phyloP scores from a whole-genome alignment of 75 land plant species.

The Picea glauca region DNA sequence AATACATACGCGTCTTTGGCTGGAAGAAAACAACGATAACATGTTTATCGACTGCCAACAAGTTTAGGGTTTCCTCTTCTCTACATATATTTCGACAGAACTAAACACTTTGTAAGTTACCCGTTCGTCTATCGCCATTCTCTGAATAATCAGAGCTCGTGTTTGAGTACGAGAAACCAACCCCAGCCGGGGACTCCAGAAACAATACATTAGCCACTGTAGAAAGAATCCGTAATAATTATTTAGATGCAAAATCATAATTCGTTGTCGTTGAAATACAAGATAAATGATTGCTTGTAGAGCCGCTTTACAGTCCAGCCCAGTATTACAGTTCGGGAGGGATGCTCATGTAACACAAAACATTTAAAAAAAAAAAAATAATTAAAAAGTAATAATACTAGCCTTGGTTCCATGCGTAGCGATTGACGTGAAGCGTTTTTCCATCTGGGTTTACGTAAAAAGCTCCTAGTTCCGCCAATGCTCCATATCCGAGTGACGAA shows the following conservation, averaged over 20 bases:
- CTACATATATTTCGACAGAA: background rate
- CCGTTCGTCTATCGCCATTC: slow-evolving; percentile 8
- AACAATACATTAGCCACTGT: slow-evolving; percentile 22
- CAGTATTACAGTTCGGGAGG: too few relatives aligned
- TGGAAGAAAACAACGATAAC: background rate
- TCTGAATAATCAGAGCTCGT: slow-evolving; percentile 3
- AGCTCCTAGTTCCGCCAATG: slow-evolving; percentile 57
- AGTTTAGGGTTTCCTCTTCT: too few relatives aligned
- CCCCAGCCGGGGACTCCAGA: slow-evolving; percentile 36
- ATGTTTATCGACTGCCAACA: too few relatives aligned
- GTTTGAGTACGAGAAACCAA: slow-evolving; percentile 34
- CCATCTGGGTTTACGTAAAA: slow-evolving; percentile 57
- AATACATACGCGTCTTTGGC: slow-evolving; percentile 65
- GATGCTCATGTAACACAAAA: too few relatives aligned
- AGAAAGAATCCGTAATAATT: background rate
- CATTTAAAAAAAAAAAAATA: too few relatives aligned
- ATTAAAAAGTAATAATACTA: too few relatives aligned
- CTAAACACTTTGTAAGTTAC: background rate
- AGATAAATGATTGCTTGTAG: too few relatives aligned
- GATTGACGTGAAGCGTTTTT: slow-evolving; percentile 44
- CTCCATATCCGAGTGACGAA: slow-evolving; percentile 67
- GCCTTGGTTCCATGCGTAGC: slow-evolving; percentile 64
- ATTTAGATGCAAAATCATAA: too few relatives aligned
- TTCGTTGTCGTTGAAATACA: too few relatives aligned
- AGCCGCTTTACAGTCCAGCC: too few relatives aligned